phyloP scores from a whole-genome alignment of 192 early-diverging fungal genomes.

The Gonapodya prolifera region DNA sequence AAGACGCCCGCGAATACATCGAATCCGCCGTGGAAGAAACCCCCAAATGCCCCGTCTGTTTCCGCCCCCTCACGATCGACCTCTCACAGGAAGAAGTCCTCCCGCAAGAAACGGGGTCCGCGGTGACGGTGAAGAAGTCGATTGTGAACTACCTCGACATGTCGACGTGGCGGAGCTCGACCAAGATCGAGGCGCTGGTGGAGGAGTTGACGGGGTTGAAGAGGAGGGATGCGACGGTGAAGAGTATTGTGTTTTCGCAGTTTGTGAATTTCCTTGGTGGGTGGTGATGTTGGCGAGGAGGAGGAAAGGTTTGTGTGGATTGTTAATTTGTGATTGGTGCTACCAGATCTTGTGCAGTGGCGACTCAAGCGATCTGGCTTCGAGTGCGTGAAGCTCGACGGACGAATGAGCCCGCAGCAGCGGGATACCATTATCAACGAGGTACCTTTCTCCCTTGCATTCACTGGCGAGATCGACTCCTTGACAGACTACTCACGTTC shows the following conservation, averaged over 20 bases:
- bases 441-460: constrained; percentile 11
- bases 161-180: constrained; percentile 71
- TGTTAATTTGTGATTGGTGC: constrained; percentile 78
- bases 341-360: constrained; percentile 84
- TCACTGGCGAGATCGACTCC: not conserved
- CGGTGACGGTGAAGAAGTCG: constrained; percentile 31
- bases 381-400: constrained; percentile 71
- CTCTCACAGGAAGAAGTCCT: constrained; percentile 35
- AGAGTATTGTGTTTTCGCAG: constrained; percentile 61
- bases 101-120: constrained; percentile 18
- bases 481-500: not conserved
- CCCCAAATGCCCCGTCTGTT: constrained; percentile 71
- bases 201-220: constrained; percentile 70
- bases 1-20: constrained; percentile 47
- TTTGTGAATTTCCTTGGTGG: not conserved
- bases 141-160: constrained; percentile 90
- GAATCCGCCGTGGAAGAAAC: not conserved
- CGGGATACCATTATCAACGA: constrained; percentile 54
- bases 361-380: constrained; percentile 77
- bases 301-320: constrained; percentile 31
- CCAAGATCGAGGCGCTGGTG: constrained; percentile 89
- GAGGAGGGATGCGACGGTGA: constrained; percentile 57
- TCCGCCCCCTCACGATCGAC: constrained; percentile 60
- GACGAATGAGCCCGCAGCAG: constrained; percentile 70
- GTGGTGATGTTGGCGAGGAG: not conserved